Evolutionary conservation across 2,329 filamentous ascomycete species (phyloP), one percentile per base, ranked within the genome.

Genomic region (Volutella citrinella): DNA sequence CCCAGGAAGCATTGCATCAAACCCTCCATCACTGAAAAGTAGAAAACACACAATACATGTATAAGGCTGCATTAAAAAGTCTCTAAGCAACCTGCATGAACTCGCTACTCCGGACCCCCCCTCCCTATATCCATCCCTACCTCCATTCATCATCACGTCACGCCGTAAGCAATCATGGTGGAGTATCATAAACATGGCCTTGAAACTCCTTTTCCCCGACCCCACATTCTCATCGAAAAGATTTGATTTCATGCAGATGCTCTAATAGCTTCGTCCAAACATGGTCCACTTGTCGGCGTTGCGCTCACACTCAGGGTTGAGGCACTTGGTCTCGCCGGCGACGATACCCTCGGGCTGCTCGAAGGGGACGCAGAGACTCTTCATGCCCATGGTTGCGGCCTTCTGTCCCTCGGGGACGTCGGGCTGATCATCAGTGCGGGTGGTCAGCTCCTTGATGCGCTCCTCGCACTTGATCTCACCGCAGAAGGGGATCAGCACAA

Each of bases 401-500:
- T 70, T 71, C 48, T 75, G 70, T 48, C 68, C 66, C 44, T 77
- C 74, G 30, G 74, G 69, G 20, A 69, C 60, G 31, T 66, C 64
- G 34, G 70, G 64, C 51, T 72, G 78, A 34, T 80, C 73, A 38
- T 81, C 82, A 51, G 82, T 85, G 46, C 84, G 83, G 26, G 85
- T 87, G 44, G 87, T 95, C 59, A 90, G 74, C 36, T 94, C 88
- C 78, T 97, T 97, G 70, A 97, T 88, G 62, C 87, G 80, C 54
- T 96, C 91, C 66, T 96, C 91, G 57, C 91, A 97, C 60, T 86
- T 80, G 48, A 68, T 66, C 21, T 78, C 84, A 43, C 90, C 71
- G 60, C 94, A 98, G 72, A 88, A 86, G 33, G 91, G 91, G 47
- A 97, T 94, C 40, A 97, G 70, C 26, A 94, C 82, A 26, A 97